These are phyloP conservation scores for Myochromella boudieri DNA, from an alignment of 768 basidiomycete genomes.

Conservation along the genomic window DNA sequence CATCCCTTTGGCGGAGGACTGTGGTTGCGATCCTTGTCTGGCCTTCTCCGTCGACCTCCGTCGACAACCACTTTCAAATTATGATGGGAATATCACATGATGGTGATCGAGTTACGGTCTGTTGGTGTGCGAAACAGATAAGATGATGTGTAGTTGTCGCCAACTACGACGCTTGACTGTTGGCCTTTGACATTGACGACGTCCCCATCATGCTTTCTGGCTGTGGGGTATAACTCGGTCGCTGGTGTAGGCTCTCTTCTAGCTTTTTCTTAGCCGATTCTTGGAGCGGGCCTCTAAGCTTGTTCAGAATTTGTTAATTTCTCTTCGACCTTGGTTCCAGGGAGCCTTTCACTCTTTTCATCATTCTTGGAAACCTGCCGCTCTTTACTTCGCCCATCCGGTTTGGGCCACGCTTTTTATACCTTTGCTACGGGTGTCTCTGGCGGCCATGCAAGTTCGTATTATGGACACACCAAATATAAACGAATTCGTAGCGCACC, in stretches of 20 bases:
- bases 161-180: background rate
- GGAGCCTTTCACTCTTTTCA: background rate
- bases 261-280: background rate
- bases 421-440: background rate
- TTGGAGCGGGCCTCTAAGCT: slow-evolving; percentile 11
- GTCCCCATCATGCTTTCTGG: background rate
- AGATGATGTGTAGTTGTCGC: background rate
- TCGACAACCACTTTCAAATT: too few relatives aligned
- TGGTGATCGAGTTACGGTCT: too few relatives aligned
- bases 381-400: slow-evolving; percentile 6
- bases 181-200: background rate
- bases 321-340: background rate
- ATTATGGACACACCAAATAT: slow-evolving; percentile 3
- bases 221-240: slow-evolving; percentile 4
- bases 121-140: too few relatives aligned
- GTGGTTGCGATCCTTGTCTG: too few relatives aligned
- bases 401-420: slow-evolving; percentile 1
- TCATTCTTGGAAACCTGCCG: background rate
- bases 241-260: background rate
- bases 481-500: slow-evolving; percentile 12
- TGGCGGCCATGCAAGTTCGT: background rate
- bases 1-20: too few relatives aligned
- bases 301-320: background rate
- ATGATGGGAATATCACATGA: too few relatives aligned
- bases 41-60: too few relatives aligned